Evolutionary conservation across 805 yeast genomes (phyloP).

Genomic region (Saturnispora saitoi): DNA sequence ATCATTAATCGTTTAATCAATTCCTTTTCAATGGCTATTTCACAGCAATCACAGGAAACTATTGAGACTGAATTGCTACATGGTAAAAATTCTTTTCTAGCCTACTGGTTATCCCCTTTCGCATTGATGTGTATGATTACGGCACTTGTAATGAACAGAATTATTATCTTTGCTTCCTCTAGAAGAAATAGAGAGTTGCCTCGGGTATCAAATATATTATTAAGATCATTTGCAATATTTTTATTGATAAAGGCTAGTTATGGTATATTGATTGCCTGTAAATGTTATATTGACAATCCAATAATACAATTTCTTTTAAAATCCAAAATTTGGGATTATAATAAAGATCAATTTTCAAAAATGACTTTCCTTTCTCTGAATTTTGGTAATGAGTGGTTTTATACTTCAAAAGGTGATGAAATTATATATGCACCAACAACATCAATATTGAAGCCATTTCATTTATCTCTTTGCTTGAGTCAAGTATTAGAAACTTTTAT

Average conservation of each 20-base stretch:
- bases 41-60: conserved; percentile 26
- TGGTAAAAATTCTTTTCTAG: conserved; percentile 35
- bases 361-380: conserved; percentile 22
- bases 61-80: conserved; percentile 17
- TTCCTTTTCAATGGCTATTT: conserved; percentile 28
- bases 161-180: conserved; percentile 49
- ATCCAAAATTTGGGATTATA: conserved; percentile 20
- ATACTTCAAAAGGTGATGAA: conserved; percentile 15
- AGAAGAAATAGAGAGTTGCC: conserved; percentile 34
- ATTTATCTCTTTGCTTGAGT: conserved; percentile 48
- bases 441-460: conserved; percentile 49
- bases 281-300: conserved; percentile 8
- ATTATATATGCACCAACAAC: conserved; percentile 35
- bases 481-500: conserved; percentile 61
- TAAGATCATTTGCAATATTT: conserved; percentile 33
- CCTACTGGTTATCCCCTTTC: conserved; percentile 41
- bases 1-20: conserved; percentile 21
- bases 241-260: conserved; percentile 27
- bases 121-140: conserved; percentile 48
- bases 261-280: conserved; percentile 27
- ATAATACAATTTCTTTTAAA: conserved; percentile 9
- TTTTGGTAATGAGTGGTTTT: conserved; percentile 15
- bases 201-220: conserved; percentile 20
- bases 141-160: conserved; percentile 50
- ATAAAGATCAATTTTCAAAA: conserved; percentile 16